Evolutionary conservation across 371 early-diverging fungal species (phyloP).

Genomic region (Cokeromyces recurvatus): DNA sequence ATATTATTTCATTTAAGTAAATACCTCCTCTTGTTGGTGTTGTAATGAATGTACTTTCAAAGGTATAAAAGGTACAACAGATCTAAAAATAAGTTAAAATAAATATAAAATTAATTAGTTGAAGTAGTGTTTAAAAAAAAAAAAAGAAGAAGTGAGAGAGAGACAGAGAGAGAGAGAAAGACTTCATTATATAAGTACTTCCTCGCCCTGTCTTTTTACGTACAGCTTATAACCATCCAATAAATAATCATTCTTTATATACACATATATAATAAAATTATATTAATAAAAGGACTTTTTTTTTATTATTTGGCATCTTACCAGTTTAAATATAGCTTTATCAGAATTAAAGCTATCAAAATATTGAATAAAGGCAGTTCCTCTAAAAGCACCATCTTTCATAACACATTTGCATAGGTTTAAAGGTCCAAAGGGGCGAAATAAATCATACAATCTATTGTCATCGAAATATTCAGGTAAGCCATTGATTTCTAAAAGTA

Average conservation of each 20-base stretch:
- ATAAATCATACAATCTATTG: conserved; percentile 27
- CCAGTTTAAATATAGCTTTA: conserved; percentile 23
- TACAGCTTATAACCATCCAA: conserved; percentile 36
- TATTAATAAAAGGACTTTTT: not conserved
- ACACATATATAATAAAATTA: conserved; percentile 19
- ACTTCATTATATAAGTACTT: not conserved
- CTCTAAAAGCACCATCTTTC: conserved; percentile 22
- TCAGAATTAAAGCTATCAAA: conserved; percentile 31
- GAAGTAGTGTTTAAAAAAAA: too few species aligned
- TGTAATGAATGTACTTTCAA: conserved; percentile 7
- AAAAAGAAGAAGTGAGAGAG: not conserved
- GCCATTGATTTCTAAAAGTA: conserved; percentile 25
- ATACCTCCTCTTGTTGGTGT: conserved; percentile 13
- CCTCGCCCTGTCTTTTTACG: conserved; percentile 10
- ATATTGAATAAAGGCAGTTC: conserved; percentile 31
- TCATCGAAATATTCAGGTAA: conserved; percentile 27
- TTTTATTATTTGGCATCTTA: conserved; percentile 14
- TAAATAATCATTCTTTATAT: conserved; percentile 27
- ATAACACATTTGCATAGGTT: conserved; percentile 23
- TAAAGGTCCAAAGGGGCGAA: conserved; percentile 42
- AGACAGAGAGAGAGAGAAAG: not conserved
- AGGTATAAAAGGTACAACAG: conserved; percentile 17
- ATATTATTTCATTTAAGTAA: conserved; percentile 1
- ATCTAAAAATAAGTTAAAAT: conserved; percentile 12
- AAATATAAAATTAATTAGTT: too few species aligned